Evolutionary conservation across 2,329 filamentous ascomycete species (phyloP).

Genomic region (Trichophyton simii): DNA sequence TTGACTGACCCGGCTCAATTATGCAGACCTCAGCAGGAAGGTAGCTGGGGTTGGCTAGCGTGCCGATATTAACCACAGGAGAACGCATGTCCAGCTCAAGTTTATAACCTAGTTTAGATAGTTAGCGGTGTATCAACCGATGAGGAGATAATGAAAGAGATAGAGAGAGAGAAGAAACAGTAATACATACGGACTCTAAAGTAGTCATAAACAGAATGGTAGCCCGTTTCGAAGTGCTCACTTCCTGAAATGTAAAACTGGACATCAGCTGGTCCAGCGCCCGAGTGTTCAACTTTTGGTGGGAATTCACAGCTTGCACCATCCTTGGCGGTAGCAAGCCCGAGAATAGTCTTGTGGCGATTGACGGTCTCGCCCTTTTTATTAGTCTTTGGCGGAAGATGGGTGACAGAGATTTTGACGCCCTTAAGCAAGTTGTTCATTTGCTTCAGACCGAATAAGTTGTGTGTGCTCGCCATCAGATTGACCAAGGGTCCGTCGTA

Average conservation of each 20-base stretch:
- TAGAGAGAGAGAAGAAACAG: background rate
- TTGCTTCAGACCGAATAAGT: conserved; percentile 12
- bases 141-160: background rate
- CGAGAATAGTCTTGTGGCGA: conserved; percentile 35
- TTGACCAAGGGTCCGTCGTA: conserved; percentile 31
- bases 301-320: conserved; percentile 24
- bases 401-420: conserved; percentile 30
- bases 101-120: conserved; percentile 23
- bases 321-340: conserved; percentile 32
- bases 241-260: conserved; percentile 39
- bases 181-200: conserved; percentile 32
- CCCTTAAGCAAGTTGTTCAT: conserved; percentile 27
- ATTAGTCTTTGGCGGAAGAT: conserved; percentile 26
- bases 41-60: conserved; percentile 44
- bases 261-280: conserved; percentile 42
- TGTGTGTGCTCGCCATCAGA: conserved; percentile 22
- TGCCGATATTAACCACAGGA: conserved; percentile 58
- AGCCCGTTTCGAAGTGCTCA: conserved; percentile 17
- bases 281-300: conserved; percentile 26
- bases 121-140: background rate
- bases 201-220: conserved; percentile 42
- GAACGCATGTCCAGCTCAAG: conserved; percentile 29
- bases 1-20: conserved; percentile 52
- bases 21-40: conserved; percentile 54
- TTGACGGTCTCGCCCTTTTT: conserved; percentile 23